Evolutionary conservation across 2,329 filamentous ascomycete species (phyloP).

Genomic region (Graphilbum fragrans): DNA sequence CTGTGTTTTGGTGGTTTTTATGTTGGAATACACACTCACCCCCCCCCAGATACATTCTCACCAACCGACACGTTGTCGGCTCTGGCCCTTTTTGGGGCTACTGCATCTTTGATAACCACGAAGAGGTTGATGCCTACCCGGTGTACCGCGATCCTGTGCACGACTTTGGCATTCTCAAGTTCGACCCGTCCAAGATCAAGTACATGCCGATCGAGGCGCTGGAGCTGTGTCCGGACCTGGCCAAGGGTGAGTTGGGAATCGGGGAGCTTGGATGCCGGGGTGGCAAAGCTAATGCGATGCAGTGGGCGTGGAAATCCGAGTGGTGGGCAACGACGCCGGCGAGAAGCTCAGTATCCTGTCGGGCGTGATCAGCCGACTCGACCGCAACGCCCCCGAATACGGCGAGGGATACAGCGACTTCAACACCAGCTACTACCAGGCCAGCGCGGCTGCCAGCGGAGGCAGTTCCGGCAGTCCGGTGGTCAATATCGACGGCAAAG

Average conservation of each 20-base stretch:
- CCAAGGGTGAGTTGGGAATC: constrained; percentile 39
- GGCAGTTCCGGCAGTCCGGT: constrained; percentile 95
- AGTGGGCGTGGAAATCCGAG: constrained; percentile 88
- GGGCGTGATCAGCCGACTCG: constrained; percentile 89
- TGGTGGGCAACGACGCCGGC: constrained; percentile 96
- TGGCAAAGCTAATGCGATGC: not conserved
- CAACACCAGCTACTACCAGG: constrained; percentile 93
- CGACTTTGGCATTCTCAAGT: constrained; percentile 94
- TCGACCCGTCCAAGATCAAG: constrained; percentile 91
- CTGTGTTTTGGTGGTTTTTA: not conserved
- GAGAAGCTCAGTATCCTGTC: constrained; percentile 97
- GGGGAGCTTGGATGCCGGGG: not conserved
- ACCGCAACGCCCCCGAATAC: constrained; percentile 94
- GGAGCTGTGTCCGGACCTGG: constrained; percentile 71
- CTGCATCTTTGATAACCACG: constrained; percentile 97
- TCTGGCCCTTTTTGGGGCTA: constrained; percentile 96
- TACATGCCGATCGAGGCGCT: constrained; percentile 87
- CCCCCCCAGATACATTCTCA: constrained; percentile 61
- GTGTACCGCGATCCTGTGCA: constrained; percentile 97
- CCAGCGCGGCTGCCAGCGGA: constrained; percentile 89
- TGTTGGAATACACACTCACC: not conserved
- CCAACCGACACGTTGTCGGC: constrained; percentile 87
- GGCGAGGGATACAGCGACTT: constrained; percentile 98
- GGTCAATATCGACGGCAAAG: constrained; percentile 86
- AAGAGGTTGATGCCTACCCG: constrained; percentile 88